Evolutionary conservation across 495 filamentous ascomycete species (phyloP).

Genomic region (Aspergillus taichungensis): DNA sequence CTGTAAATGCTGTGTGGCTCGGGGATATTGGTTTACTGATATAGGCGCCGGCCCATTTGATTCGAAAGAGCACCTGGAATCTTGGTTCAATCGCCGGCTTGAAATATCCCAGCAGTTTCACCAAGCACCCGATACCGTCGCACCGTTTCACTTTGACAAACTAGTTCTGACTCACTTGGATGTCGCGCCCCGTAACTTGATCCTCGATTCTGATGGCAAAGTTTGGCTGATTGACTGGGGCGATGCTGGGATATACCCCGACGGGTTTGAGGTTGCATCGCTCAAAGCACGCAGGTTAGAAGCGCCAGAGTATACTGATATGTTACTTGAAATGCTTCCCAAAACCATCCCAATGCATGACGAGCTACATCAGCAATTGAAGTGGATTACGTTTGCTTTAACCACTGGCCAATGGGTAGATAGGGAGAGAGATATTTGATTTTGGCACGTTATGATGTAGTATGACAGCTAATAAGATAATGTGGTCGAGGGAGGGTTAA

Average conservation of each 20-base stretch:
- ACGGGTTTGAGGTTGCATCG: slow-evolving; percentile 5
- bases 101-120: slow-evolving; percentile 3
- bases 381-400: slow-evolving; percentile 3
- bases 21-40: slow-evolving; percentile 5
- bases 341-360: slow-evolving; percentile 2
- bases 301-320: slow-evolving; percentile 5
- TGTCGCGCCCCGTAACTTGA: too few species aligned
- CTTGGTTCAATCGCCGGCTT: slow-evolving; percentile 5
- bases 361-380: not conserved
- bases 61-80: slow-evolving; percentile 2
- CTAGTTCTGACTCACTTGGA: too few species aligned
- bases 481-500: too few species aligned
- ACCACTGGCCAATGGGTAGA: slow-evolving; percentile 5
- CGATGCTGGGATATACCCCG: slow-evolving; percentile 5
- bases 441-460: slow-evolving; percentile 1
- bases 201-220: too few species aligned
- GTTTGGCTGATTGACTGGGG: too few species aligned
- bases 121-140: slow-evolving; percentile 4
- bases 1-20: slow-evolving; percentile 2
- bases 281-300: slow-evolving; percentile 3
- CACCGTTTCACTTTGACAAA: too few species aligned
- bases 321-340: slow-evolving; percentile 4
- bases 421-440: not conserved
- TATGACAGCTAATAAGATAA: too few species aligned
- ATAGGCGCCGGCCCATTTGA: slow-evolving; percentile 4